Conservation (phyloP, 805 yeast species). For the Candida glaebosa region DNA sequence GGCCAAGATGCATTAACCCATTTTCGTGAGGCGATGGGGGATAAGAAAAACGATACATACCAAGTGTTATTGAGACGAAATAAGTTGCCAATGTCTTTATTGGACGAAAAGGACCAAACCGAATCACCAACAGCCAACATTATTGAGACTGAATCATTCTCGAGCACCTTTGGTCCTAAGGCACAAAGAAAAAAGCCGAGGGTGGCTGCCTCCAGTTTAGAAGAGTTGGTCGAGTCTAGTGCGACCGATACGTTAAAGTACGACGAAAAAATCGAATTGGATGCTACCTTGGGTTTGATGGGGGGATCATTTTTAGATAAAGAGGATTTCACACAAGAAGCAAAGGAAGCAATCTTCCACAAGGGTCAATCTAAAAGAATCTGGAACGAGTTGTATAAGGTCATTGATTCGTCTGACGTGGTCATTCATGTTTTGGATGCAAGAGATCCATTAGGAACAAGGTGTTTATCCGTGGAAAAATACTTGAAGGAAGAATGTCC, state of each 20-base stretch:
- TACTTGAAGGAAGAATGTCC: conserved; percentile 92
- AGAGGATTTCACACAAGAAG: conserved; percentile 85
- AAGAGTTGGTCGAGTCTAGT: conserved; percentile 66
- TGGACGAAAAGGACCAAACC: conserved; percentile 79
- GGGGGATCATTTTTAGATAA: conserved; percentile 56
- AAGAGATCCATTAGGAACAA: conserved; percentile 94
- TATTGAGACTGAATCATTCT: conserved; percentile 83
- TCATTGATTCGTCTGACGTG: conserved; percentile 95
- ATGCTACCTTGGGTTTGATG: conserved; percentile 76
- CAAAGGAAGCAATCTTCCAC: conserved; percentile 91
- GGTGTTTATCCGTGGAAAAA: conserved; percentile 91
- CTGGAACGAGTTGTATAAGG: conserved; percentile 97
- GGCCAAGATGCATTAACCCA: conserved; percentile 95
- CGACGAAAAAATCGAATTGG: conserved; percentile 74
- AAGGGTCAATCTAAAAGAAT: conserved; percentile 98
- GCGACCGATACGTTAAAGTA: conserved; percentile 53
- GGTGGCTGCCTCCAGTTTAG: conserved; percentile 68
- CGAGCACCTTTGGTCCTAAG: conserved; percentile 88
- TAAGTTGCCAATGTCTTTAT: conserved; percentile 90
- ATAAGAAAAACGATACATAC: conserved; percentile 73
- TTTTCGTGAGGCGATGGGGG: conserved; percentile 92
- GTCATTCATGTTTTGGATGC: conserved; percentile 96
- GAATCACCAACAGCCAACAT: conserved; percentile 78
- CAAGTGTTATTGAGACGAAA: conserved; percentile 85
- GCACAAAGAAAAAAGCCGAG: conserved; percentile 91